Evolutionary conservation across 768 basidiomycete genomes (phyloP).

Genomic region (Strobilomyces confusus): DNA sequence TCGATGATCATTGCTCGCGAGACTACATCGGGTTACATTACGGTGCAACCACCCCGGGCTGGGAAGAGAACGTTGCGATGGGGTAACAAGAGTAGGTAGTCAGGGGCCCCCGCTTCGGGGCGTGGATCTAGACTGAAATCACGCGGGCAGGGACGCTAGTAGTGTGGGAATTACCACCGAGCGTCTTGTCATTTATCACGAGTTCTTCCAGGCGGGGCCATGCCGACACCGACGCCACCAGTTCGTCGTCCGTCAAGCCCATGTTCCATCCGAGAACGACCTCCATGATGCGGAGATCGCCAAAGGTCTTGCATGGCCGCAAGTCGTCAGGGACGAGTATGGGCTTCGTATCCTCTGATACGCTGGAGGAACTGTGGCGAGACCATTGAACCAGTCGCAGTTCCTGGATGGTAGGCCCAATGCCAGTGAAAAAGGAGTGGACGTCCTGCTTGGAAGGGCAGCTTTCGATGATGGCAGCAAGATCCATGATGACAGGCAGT

Average conservation of each 20-base stretch:
- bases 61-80: too few species aligned
- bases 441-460: background rate
- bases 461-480: background rate
- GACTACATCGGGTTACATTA: background rate
- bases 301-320: background rate
- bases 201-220: background rate
- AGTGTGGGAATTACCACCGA: background rate
- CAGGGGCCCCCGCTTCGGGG: too few species aligned
- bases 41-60: background rate
- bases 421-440: background rate
- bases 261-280: background rate
- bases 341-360: background rate
- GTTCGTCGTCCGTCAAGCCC: background rate
- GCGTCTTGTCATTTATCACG: background rate
- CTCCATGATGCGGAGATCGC: background rate
- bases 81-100: too few species aligned
- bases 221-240: background rate
- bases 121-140: background rate
- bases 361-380: too few species aligned
- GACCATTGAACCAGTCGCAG: background rate
- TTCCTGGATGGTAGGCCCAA: background rate
- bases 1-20: too few species aligned
- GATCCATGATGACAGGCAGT: background rate
- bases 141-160: background rate
- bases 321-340: background rate